Conservation (phyloP, 208 protist genomes). For the Herpetomonas muscarum region DNA sequence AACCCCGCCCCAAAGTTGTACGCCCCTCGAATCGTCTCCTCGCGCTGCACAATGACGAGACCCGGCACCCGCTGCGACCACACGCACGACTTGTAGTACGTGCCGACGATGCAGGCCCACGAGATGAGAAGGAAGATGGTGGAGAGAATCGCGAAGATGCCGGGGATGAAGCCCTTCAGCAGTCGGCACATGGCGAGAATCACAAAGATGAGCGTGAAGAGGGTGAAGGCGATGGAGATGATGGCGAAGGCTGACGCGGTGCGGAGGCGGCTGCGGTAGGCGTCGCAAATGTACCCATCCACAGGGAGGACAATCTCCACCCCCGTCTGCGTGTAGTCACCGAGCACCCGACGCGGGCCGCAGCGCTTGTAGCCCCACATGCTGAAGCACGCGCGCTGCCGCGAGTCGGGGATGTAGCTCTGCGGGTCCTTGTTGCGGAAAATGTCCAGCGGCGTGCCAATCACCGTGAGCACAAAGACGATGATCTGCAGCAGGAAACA, state of each 20-base stretch:
- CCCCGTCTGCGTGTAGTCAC: neutral
- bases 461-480: conserved; percentile 8
- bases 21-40: neutral
- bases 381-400: conserved; percentile 8
- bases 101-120: neutral
- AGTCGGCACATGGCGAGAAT: neutral
- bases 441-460: conserved; percentile 16
- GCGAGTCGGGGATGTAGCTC: neutral
- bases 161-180: neutral
- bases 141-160: conserved; percentile 9
- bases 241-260: conserved; percentile 14
- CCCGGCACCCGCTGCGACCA: neutral
- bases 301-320: neutral
- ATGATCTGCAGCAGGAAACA: conserved; percentile 8
- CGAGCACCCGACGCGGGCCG: neutral
- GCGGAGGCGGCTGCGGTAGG: conserved; percentile 1
- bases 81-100: conserved; percentile 3
- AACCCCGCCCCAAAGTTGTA: conserved; percentile 4
- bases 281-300: neutral
- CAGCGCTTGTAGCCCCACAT: conserved; percentile 17
- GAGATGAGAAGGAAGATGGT: conserved; percentile 6
- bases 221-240: conserved; percentile 15
- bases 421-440: conserved; percentile 1
- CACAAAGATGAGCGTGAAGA: conserved; percentile 7
- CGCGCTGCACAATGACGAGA: neutral